Evolutionary conservation across 768 basidiomycete species (phyloP).

Genomic region (Pleurotus ostreatus): DNA sequence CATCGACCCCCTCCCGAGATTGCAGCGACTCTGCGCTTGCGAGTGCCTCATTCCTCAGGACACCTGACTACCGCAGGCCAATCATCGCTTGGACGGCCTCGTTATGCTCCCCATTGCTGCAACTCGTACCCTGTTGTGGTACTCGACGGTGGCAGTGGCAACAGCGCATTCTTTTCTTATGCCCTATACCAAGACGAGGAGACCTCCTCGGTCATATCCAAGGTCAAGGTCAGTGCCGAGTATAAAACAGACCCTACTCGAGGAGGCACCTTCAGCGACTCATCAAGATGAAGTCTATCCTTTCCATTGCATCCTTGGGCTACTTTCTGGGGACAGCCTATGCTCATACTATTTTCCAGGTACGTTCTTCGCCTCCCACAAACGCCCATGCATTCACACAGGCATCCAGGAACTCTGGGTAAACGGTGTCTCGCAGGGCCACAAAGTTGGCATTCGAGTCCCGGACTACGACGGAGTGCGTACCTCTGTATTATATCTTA

Average conservation of each 20-base stretch:
- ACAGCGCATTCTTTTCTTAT: not conserved
- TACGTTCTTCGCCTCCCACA: slow-evolving; percentile 10
- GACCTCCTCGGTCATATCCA: not conserved
- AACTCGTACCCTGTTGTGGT: not conserved
- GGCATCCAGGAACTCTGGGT: slow-evolving; percentile 39
- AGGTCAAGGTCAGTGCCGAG: not conserved
- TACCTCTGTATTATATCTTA: not conserved
- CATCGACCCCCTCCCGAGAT: not conserved
- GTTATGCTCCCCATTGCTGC: not conserved
- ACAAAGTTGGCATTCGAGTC: slow-evolving; percentile 35
- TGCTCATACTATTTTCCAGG: slow-evolving; percentile 54
- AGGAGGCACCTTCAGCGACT: not conserved
- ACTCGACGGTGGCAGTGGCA: not conserved
- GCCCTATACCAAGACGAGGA: not conserved
- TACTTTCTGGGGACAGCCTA: slow-evolving; percentile 29
- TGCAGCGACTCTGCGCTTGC: not conserved
- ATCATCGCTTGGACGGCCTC: not conserved
- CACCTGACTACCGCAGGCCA: not conserved
- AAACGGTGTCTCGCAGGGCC: slow-evolving; percentile 45
- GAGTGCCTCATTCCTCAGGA: not conserved
- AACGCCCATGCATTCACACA: not conserved
- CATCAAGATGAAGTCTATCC: slow-evolving; percentile 20
- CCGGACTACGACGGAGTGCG: slow-evolving; percentile 42
- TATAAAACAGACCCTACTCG: not conserved
- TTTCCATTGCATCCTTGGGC: slow-evolving; percentile 21